Evolutionary conservation across 1,284 basidiomycete genomes (phyloP), one percentile per base, ranked within the genome.

Genomic region (Agaricales sp.): DNA sequence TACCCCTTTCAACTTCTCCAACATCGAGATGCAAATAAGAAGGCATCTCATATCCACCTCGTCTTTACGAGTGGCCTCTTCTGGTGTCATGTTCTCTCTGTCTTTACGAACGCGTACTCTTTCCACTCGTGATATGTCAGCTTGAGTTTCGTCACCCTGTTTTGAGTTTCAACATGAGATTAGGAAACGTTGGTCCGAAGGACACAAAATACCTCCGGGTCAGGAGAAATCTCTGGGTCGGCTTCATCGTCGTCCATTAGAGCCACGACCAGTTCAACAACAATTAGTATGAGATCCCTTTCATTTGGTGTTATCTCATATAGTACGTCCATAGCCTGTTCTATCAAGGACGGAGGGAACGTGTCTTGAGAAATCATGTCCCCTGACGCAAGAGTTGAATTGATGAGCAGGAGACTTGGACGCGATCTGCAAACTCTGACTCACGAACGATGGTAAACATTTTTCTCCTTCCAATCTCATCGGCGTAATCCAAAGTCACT

Each of bases 381-480:
- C 53, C 78, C 87, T 89, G 50, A 45, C 45, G 45, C 22, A 37
- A 38, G 43, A 45, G 43, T 19, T 23, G 24, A 39, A 16, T 48
- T 50, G 25, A n/a, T n/a, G n/a, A 50, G 43, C 46, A 51, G 3
- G 26, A 45, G 39, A 25, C 14, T 14, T 30, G 26, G 46, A 48
- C 21, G 12, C 16, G 12, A 50, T 43, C 37, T 21, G 49, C 8
- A 11, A 38, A 19, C 43, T 16, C n/a, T 38, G 22, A 80, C 84
- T 66, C 60, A 85, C 89, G 80, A 54, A 92, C 80, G 35, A 95
- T 80, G 50, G 81, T 77, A 60, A 95, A 95, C 74, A 96, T 89
- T 67, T 92, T 94, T 52, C 94, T 71, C 51, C 95, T 67, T 6
- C 96, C 94, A 58, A 94, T 92, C 65, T 99, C 93, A 66, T 99